Evolutionary conservation across 208 protist species (phyloP), one percentile per base, ranked within the genome.

Genomic region (Leishmania amazonensis): DNA sequence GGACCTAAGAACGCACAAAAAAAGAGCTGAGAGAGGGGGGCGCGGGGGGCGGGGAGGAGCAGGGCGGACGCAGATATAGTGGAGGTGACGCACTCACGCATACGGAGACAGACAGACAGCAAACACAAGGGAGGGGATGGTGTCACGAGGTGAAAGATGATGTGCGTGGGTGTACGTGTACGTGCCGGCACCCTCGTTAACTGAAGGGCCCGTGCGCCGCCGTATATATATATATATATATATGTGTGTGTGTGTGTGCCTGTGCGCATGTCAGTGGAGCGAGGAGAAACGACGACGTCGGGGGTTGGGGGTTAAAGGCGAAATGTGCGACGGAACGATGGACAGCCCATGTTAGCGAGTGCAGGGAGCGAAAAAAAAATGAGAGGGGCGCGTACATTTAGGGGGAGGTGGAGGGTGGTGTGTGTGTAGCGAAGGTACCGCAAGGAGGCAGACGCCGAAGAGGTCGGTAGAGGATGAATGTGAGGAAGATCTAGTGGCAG

Each of bases 21-120:
- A 75, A 65, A 64, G 49, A 60, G 47, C 78, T 80, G 78, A 75
- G 62, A 35, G 31, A 35, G 31, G 31, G 31, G 31, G 31, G 31
- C 31, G 31, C 31, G 31, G 31, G 31, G 31, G 31, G 31, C 31
- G 31, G 31, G 31, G 31, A 45, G 38, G 6, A 47, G 9, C 15
- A 71, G 28, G 65, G 31, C 1, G n/a, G 68, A 40, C 58, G 38
- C 47, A 15, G 35, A n/a, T 35, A 6, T 24, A 70, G 28, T 19
- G 45, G 45, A 19, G 28, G 42, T 6, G 3, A 47, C 24, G 38
- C 35, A 53, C 28, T 24, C 8, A 35, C 5, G n/a, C 68, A 31
- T 15, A 28, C 68, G 17, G 24, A 35, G 21, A 15, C 19, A 21
- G 1, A 71, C 11, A 19, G 8, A 24, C n/a, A 71, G 28, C 15